Evolutionary conservation across 305 asterid genomes (phyloP), one percentile per base, ranked within the genome.

Genomic region (Rubia peregrina): DNA sequence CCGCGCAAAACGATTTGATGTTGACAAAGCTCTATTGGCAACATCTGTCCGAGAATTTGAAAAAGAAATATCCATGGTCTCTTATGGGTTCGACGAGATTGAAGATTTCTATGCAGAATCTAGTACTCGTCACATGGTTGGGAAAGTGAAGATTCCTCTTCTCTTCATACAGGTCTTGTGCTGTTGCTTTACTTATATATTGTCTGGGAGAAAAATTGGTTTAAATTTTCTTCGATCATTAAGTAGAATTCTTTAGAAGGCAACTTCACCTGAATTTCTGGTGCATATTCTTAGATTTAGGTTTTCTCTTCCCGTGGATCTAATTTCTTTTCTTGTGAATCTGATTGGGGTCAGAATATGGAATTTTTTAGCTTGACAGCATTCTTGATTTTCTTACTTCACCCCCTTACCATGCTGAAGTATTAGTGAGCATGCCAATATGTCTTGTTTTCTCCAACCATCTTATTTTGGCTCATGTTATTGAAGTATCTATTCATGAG

Each of bases 131-230:
- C 83, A 85, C 79, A 80, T 87, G 78, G 83, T 91, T 66, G 88
- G 88, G 74, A 83, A 83, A 75, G 91, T 95, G 85, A 89, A 87
- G 87, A 83, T 95, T 80, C 99, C 99, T 73, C 88, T 89, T 82
- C 94, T 95, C 72, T 95, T 90, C 75, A 85, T 95, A 71, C 99
- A 95, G 99, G 99, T 95, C 49, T 48, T 68, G 22, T 75, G 68
- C 65, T 57, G 79, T 78, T 75, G 48, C 69, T 67, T 42, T 66
- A 44, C 59, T 17, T n/a, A 53, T 26, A 51, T 42, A 41, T 42
- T 43, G 13, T 63, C 17, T 67, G 43, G 36, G 44, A 51, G 26
- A 24, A 13, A 43, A 3, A 6, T 26, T 26, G 38, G 38, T 2
- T 2, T 30, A 12, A 9, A 10, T 61, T 61, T 30, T 33, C 22